Evolutionary conservation across 768 basidiomycete species (phyloP).

Genomic region (Lentinula aciculospora): DNA sequence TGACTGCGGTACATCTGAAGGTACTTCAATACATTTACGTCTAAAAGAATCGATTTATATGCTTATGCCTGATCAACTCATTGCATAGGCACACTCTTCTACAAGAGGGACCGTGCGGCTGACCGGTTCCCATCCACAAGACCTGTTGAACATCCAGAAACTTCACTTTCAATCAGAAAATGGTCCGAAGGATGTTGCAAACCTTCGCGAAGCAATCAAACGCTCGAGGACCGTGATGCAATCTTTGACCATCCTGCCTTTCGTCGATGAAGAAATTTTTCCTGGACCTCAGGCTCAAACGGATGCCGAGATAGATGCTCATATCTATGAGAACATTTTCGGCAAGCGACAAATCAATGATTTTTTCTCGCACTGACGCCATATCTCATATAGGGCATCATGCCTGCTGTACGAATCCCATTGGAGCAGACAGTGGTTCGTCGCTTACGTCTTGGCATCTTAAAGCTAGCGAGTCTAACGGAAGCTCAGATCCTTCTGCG

Average conservation of each 20-base stretch:
- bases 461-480: neutral
- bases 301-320: conserved; percentile 19
- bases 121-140: conserved; percentile 25
- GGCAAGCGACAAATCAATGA: conserved; percentile 9
- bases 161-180: conserved; percentile 20
- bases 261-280: conserved; percentile 14
- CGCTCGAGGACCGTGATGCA: conserved; percentile 17
- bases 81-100: conserved; percentile 21
- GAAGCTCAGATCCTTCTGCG: conserved; percentile 18
- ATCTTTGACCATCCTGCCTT: conserved; percentile 10
- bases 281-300: conserved; percentile 16
- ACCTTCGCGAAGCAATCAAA: conserved; percentile 20
- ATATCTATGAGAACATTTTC: conserved; percentile 19
- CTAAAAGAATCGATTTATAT: too few species aligned
- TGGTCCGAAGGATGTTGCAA: conserved; percentile 19
- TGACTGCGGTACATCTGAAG: conserved; percentile 21
- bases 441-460: neutral
- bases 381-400: conserved; percentile 19
- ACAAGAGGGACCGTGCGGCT: conserved; percentile 24
- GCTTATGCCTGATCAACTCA: too few species aligned
- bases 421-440: conserved; percentile 20
- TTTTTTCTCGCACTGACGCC: neutral
- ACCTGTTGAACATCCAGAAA: conserved; percentile 23
- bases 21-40: neutral
- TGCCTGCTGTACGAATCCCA: conserved; percentile 25